A percentile compares a stretch with the other conserved stretches of the same genome.
Conservation (phyloP, 2,329 filamentous ascomycete genomes). For the Exophiala calicioides region DNA sequence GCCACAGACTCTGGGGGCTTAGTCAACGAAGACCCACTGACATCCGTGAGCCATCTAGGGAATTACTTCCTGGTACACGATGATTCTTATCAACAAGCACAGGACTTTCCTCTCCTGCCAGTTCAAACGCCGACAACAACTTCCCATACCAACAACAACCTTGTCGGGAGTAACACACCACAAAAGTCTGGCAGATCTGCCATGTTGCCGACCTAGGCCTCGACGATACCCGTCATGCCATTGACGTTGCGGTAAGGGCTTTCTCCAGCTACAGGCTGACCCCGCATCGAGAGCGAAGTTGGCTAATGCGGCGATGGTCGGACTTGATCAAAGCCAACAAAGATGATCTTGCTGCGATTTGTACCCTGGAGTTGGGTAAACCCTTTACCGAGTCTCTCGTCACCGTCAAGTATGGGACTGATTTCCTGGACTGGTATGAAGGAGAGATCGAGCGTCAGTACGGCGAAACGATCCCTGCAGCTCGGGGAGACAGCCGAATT, state of each 20-base stretch:
- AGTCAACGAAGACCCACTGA: too few relatives aligned
- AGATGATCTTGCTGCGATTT: slow-evolving; percentile 43
- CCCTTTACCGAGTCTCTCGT: slow-evolving; percentile 52
- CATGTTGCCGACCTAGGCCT: slow-evolving; percentile 12
- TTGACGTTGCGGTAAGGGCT: background rate
- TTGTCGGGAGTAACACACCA: too few relatives aligned
- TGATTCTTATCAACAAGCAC: too few relatives aligned
- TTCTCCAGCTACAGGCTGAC: slow-evolving; percentile 6
- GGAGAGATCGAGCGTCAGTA: background rate
- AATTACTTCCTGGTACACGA: too few relatives aligned
- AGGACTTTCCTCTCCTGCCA: too few relatives aligned
- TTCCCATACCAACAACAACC: background rate
- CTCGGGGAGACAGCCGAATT: slow-evolving; percentile 19
- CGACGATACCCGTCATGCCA: slow-evolving; percentile 2
- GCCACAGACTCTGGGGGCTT: too few relatives aligned
- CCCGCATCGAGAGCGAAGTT: slow-evolving; percentile 16
- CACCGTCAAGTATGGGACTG: slow-evolving; percentile 49
- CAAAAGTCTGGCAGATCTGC: slow-evolving; percentile 4
- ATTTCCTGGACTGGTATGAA: slow-evolving; percentile 17
- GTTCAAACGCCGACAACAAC: too few relatives aligned
- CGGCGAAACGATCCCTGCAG: slow-evolving; percentile 25
- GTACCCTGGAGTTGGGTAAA: slow-evolving; percentile 63
- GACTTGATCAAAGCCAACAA: slow-evolving; percentile 27
- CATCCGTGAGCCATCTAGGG: too few relatives aligned
- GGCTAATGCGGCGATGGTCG: slow-evolving; percentile 25